These are phyloP conservation scores for Sedum album DNA, from an alignment of 164 flowering plant genomes.

Conservation along the genomic window DNA sequence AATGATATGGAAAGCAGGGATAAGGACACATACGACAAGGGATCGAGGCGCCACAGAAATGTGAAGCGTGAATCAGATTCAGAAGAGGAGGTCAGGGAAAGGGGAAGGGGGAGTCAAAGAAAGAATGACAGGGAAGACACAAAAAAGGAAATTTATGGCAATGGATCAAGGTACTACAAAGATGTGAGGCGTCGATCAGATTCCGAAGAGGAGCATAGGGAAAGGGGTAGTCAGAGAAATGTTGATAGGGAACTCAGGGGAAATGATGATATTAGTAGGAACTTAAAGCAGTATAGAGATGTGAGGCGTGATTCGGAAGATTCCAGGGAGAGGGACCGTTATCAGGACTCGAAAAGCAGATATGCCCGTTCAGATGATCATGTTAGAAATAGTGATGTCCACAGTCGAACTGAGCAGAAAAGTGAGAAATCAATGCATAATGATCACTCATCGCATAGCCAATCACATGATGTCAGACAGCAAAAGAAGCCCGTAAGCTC, in stretches of 20 bases:
- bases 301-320: background rate
- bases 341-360: constrained; percentile 14
- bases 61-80: constrained; percentile 13
- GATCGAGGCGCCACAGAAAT: background rate
- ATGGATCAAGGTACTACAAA: background rate
- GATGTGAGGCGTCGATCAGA: constrained; percentile 10
- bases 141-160: constrained; percentile 16
- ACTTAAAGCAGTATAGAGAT: background rate
- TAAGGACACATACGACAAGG: constrained; percentile 15
- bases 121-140: constrained; percentile 13
- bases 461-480: constrained; percentile 7
- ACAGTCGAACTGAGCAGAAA: constrained; percentile 13
- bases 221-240: constrained; percentile 13
- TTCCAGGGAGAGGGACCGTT: constrained; percentile 14
- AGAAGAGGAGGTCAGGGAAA: constrained; percentile 19
- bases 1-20: constrained; percentile 13
- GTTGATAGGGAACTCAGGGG: constrained; percentile 12
- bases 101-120: constrained; percentile 9
- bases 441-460: constrained; percentile 14
- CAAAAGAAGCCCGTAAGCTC: constrained; percentile 12
- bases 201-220: constrained; percentile 20
- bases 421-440: constrained; percentile 19
- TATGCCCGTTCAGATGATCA: constrained; percentile 16
- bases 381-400: constrained; percentile 13
- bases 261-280: constrained; percentile 14